These are phyloP conservation scores for Juglanconis juglandina DNA, from an alignment of 2,329 filamentous ascomycete genomes.

Conservation along the genomic window DNA sequence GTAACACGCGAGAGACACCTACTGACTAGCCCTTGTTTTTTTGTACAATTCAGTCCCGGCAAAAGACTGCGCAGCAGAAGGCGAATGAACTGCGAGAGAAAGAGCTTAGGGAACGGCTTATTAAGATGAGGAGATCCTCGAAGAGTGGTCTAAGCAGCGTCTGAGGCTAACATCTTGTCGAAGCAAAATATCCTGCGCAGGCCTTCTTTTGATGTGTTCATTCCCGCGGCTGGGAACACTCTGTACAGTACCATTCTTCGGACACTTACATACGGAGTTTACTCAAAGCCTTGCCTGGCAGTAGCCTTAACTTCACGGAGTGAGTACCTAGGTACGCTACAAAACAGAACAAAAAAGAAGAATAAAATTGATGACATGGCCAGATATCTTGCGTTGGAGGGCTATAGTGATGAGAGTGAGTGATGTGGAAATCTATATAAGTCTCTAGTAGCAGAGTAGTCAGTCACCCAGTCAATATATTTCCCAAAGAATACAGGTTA, in stretches of 20 bases:
- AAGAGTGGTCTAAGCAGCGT: constrained; percentile 37
- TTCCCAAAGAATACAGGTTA: too few species aligned
- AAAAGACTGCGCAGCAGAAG: constrained; percentile 36
- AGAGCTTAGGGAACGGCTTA: constrained; percentile 51
- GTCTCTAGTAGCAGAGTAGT: too few species aligned
- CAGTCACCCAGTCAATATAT: too few species aligned
- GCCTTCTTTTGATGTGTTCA: neutral
- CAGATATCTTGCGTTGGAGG: too few species aligned
- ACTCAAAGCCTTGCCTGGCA: too few species aligned
- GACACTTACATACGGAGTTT: neutral
- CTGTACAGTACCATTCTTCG: neutral
- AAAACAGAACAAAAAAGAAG: too few species aligned
- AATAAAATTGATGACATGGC: too few species aligned
- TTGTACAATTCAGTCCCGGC: constrained; percentile 18
- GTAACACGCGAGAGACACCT: constrained; percentile 19
- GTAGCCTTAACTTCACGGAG: too few species aligned
- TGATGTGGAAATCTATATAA: too few species aligned
- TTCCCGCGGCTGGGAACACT: neutral
- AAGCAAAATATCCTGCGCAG: constrained; percentile 11
- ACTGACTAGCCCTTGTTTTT: constrained; percentile 26
- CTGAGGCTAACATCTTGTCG: constrained; percentile 42
- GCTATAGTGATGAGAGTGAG: too few species aligned
- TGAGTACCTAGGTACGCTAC: too few species aligned
- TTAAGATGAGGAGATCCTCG: constrained; percentile 50
- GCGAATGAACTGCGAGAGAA: constrained; percentile 47